These are phyloP conservation scores for Amaranthus hypochondriacus DNA, from an alignment of 148 eudicot genomes.

Conservation along the genomic window DNA sequence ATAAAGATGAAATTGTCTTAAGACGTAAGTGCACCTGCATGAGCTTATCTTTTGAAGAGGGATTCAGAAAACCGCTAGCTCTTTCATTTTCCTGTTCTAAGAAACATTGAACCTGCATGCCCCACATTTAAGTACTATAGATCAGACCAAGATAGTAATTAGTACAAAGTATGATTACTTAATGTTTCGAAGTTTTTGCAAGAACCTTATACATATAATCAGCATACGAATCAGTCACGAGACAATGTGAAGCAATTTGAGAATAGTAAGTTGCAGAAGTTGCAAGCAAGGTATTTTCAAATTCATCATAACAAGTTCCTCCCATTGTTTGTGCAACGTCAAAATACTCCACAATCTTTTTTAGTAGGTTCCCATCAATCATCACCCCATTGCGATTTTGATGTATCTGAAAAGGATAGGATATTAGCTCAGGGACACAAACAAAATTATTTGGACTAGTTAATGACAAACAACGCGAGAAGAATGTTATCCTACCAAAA, in stretches of 20 bases:
- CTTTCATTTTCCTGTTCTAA: slow-evolving; percentile 27
- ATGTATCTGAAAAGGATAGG: slow-evolving; percentile 25
- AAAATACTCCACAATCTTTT: slow-evolving; percentile 27
- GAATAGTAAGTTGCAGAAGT: slow-evolving; percentile 35
- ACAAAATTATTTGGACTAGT: background rate
- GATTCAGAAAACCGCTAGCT: slow-evolving; percentile 16
- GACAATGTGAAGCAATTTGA: slow-evolving; percentile 32
- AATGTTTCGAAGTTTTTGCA: background rate
- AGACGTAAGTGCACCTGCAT: slow-evolving; percentile 23
- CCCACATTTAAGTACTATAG: background rate
- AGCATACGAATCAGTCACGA: slow-evolving; percentile 30
- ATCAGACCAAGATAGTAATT: background rate
- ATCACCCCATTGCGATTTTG: slow-evolving; percentile 32
- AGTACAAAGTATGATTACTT: background rate
- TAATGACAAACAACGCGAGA: background rate
- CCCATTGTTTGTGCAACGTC: slow-evolving; percentile 12
- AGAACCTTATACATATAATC: slow-evolving; percentile 32
- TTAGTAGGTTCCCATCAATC: slow-evolving; percentile 24
- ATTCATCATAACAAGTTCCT: slow-evolving; percentile 19
- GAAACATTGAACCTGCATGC: slow-evolving; percentile 26
- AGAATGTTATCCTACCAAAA: slow-evolving; percentile 25
- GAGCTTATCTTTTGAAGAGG: slow-evolving; percentile 15
- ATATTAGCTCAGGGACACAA: background rate
- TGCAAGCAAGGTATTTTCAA: slow-evolving; percentile 26
- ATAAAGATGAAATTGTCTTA: background rate